These are phyloP conservation scores for Maudiozyma barnettii DNA, from an alignment of 805 yeast species.

Conservation along the genomic window DNA sequence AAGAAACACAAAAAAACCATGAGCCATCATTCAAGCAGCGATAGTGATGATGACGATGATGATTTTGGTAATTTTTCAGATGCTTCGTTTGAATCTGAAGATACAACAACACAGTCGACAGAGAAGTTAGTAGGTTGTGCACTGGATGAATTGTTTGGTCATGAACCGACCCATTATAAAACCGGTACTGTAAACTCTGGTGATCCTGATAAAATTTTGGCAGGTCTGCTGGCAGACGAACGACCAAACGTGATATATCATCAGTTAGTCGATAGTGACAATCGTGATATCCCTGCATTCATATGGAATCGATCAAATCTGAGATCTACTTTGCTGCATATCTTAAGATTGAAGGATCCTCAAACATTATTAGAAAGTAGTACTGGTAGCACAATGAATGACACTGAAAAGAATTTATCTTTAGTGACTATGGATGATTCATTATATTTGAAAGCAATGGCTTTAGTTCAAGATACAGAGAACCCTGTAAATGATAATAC, in stretches of 20 bases:
- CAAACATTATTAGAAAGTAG: not conserved
- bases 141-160: constrained; percentile 4
- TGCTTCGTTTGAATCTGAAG: constrained; percentile 19
- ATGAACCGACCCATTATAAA: not conserved
- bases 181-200: not conserved
- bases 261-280: constrained; percentile 18
- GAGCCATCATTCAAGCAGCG: not conserved
- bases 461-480: constrained; percentile 1
- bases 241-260: constrained; percentile 26
- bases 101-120: not conserved
- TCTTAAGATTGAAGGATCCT: constrained; percentile 14
- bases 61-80: constrained; percentile 31
- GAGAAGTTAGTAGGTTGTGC: constrained; percentile 1
- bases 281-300: constrained; percentile 16
- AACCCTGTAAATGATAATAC: not conserved
- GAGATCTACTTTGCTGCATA: constrained; percentile 19
- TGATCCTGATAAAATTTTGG: constrained; percentile 2
- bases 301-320: constrained; percentile 23
- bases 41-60: constrained; percentile 19
- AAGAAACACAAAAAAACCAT: too few relatives aligned
- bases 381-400: not conserved
- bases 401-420: not conserved
- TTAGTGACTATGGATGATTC: constrained; percentile 13
- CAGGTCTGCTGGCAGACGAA: constrained; percentile 17
- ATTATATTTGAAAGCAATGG: constrained; percentile 9